These are phyloP conservation scores for Talaromyces thailandensis DNA, from an alignment of 495 filamentous ascomycete genomes.

Conservation along the genomic window DNA sequence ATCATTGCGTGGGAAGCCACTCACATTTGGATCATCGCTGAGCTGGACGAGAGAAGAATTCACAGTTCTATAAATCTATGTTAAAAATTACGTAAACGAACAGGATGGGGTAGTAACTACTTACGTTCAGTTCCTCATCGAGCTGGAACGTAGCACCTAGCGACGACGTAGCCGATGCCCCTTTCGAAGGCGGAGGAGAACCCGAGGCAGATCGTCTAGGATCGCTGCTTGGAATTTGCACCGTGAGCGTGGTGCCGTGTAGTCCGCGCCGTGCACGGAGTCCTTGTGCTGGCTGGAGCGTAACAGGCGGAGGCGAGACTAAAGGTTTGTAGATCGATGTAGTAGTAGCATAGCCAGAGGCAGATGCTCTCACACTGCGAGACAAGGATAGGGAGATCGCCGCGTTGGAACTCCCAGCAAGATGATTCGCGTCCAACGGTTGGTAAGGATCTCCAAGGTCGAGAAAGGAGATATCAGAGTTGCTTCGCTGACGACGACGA, in stretches of 20 bases:
- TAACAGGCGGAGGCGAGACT: not conserved
- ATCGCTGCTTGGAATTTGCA: not conserved
- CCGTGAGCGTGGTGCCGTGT: not conserved
- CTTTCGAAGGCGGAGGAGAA: not conserved
- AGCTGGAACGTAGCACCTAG: not conserved
- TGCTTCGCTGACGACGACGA: not conserved
- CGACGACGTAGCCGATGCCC: not conserved
- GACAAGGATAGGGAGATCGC: not conserved
- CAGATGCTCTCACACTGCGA: not conserved
- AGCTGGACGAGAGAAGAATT: not conserved
- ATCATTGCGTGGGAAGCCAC: not conserved
- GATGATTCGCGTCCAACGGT: not conserved
- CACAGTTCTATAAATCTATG: not conserved
- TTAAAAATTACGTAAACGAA: not conserved
- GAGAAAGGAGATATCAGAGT: constrained; percentile 1
- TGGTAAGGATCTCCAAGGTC: not conserved
- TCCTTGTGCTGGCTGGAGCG: not conserved
- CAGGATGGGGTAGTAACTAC: not conserved
- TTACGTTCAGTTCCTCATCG: not conserved
- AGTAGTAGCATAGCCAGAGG: not conserved
- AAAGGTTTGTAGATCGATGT: not conserved
- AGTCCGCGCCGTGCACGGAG: not conserved
- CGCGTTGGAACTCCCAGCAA: not conserved
- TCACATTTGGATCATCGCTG: not conserved
- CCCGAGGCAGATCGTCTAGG: not conserved